phyloP scores from a whole-genome alignment of 2,329 filamentous ascomycete genomes.

The Aspergillus tubingensis region DNA sequence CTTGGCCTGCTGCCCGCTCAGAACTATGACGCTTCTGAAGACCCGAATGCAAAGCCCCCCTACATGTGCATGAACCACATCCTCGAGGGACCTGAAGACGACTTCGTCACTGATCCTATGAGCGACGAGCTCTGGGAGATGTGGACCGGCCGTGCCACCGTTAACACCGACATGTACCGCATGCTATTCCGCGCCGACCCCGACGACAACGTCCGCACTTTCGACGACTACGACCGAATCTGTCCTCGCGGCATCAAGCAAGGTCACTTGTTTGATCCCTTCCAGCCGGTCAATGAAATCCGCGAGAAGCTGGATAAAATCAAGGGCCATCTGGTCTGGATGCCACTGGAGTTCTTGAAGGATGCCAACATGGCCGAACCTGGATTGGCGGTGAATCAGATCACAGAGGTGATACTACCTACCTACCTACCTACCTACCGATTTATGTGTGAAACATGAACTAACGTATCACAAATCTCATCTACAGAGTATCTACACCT shows the following conservation, averaged over 20 bases:
- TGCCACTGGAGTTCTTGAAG: slow-evolving; percentile 84
- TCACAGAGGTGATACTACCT: slow-evolving; percentile 73
- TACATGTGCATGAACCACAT: slow-evolving; percentile 70
- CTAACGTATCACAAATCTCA: background rate
- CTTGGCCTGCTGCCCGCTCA: slow-evolving; percentile 80
- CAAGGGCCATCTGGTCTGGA: slow-evolving; percentile 89
- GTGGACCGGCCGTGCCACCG: slow-evolving; percentile 72
- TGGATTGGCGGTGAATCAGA: slow-evolving; percentile 80
- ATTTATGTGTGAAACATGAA: background rate
- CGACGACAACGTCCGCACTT: slow-evolving; percentile 84
- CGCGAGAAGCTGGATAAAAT: slow-evolving; percentile 75
- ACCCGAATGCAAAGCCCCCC: slow-evolving; percentile 76
- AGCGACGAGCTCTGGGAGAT: slow-evolving; percentile 66
- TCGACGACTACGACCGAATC: slow-evolving; percentile 85
- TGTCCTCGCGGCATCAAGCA: slow-evolving; percentile 69
- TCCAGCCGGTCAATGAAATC: slow-evolving; percentile 71
- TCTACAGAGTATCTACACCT: slow-evolving; percentile 40
- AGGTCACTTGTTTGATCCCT: slow-evolving; percentile 84
- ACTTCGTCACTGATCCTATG: slow-evolving; percentile 73
- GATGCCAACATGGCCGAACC: slow-evolving; percentile 87
- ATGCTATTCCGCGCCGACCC: slow-evolving; percentile 87
- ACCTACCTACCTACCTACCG: no score
- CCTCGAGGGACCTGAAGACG: slow-evolving; percentile 68
- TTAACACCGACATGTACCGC: slow-evolving; percentile 78
- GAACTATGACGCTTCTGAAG: slow-evolving; percentile 62